A percentile compares a stretch with the other conserved stretches of the same genome.
phyloP scores from a whole-genome alignment of 225 moss, liverwort and hornwort genomes.

The Neckera pumila region DNA sequence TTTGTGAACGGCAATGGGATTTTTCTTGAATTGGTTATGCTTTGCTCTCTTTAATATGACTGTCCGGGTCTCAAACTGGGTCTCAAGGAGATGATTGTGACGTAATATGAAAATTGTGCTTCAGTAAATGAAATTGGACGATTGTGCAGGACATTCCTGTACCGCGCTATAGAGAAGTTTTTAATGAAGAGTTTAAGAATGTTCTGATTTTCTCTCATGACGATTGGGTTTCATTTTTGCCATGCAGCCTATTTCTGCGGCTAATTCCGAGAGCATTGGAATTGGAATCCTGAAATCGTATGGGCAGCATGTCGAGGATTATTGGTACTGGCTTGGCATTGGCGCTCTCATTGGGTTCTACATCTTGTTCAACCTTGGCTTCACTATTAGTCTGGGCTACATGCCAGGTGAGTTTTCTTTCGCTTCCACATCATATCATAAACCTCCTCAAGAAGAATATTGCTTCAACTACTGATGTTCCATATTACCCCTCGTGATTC shows the following conservation, averaged over 20 bases:
- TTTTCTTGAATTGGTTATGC: background rate
- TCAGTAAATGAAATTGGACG: background rate
- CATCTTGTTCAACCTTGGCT: constrained; percentile 33
- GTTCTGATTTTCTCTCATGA: background rate
- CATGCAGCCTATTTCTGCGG: constrained; percentile 9
- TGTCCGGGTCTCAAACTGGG: background rate
- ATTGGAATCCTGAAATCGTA: background rate
- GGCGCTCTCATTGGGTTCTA: constrained; percentile 33
- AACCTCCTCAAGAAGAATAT: background rate
- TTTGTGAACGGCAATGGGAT: background rate
- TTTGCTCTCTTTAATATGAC: background rate
- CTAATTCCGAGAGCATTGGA: background rate
- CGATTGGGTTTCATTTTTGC: background rate
- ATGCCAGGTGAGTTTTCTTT: constrained; percentile 22
- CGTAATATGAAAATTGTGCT: background rate
- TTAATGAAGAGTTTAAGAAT: too few species aligned
- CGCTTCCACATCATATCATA: background rate
- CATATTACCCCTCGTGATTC: background rate
- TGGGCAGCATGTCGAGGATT: constrained; percentile 2
- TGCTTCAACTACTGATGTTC: background rate
- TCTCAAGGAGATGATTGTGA: background rate
- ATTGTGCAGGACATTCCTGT: background rate
- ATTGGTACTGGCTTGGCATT: constrained; percentile 47
- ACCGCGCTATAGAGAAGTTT: background rate
- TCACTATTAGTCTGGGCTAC: constrained; percentile 28